Conservation (phyloP, 2,329 filamentous ascomycete genomes). For the Xylariaceae sp. region DNA sequence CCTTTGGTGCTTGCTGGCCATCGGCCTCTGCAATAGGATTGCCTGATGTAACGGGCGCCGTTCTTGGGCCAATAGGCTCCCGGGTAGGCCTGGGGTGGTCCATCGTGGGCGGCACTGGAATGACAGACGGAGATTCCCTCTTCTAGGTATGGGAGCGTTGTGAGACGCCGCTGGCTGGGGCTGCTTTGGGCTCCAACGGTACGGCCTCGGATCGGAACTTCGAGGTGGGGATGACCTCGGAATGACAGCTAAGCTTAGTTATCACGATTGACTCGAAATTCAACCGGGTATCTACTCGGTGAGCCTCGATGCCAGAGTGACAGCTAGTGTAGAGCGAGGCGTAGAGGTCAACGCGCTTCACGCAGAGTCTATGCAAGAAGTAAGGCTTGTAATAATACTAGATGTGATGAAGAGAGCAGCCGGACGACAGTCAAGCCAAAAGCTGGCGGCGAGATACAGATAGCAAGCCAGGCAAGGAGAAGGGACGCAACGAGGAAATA, state of each 20-base stretch:
- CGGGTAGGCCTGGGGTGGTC: conserved; percentile 30
- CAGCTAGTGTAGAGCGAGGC: not conserved
- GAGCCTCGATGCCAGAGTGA: not conserved
- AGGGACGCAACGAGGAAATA: not conserved
- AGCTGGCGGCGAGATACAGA: not conserved
- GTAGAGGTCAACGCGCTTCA: not conserved
- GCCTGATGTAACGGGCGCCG: conserved; percentile 31
- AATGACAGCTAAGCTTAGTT: not conserved
- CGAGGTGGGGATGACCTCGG: not conserved
- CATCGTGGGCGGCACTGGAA: conserved; percentile 30
- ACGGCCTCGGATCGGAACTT: not conserved
- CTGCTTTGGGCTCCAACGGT: not conserved
- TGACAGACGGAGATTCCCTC: conserved; percentile 36
- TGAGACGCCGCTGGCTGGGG: conserved; percentile 46
- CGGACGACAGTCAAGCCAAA: conserved; percentile 1
- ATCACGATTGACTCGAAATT: conserved; percentile 1
- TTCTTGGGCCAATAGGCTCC: conserved; percentile 31
- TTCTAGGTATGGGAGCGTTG: conserved; percentile 44
- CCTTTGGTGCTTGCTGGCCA: conserved; percentile 30
- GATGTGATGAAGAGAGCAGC: not conserved
- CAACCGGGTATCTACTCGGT: conserved; percentile 3
- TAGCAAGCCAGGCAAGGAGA: not conserved
- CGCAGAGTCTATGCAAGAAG: not conserved
- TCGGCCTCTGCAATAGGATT: conserved; percentile 30
- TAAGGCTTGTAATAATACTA: not conserved